A percentile compares a stretch with the other conserved stretches of the same genome.
These are phyloP conservation scores for Vaccinium macrocarpon DNA, from an alignment of 148 eudicot genomes.

Conservation along the genomic window DNA sequence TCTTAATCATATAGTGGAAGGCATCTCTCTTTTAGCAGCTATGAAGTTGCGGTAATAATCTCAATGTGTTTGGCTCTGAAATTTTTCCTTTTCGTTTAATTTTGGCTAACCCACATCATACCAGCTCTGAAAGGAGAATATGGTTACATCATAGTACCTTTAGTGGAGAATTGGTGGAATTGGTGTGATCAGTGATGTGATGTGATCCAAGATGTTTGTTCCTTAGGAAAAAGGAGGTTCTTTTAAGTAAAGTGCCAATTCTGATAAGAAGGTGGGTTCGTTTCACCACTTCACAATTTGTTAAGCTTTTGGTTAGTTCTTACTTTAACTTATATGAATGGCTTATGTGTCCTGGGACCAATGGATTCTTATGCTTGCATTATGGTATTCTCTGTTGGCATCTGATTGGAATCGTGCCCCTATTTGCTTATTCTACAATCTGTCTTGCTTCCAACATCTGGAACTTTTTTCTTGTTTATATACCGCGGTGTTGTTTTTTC, in stretches of 20 bases:
- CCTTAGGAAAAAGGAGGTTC: constrained; percentile 8
- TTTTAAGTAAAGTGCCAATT: constrained; percentile 16
- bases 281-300: constrained; percentile 25
- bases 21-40: background rate
- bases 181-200: constrained; percentile 12
- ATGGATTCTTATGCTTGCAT: constrained; percentile 24
- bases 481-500: constrained; percentile 28
- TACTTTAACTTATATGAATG: constrained; percentile 9
- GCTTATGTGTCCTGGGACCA: constrained; percentile 15
- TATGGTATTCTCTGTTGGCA: background rate
- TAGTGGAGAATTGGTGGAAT: constrained; percentile 25
- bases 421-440: constrained; percentile 15
- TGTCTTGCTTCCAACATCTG: constrained; percentile 12
- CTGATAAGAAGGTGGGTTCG: constrained; percentile 21
- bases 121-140: constrained; percentile 6
- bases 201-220: constrained; percentile 14
- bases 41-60: background rate
- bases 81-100: background rate
- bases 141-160: constrained; percentile 16
- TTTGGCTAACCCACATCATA: constrained; percentile 3
- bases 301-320: constrained; percentile 6
- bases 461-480: constrained; percentile 19
- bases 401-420: constrained; percentile 17
- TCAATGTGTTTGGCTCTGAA: constrained; percentile 6
- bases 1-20: background rate